A percentile compares a stretch with the other conserved stretches of the same genome.
These are phyloP conservation scores for Penicillium steckii DNA, from an alignment of 495 filamentous ascomycete genomes.

Conservation along the genomic window DNA sequence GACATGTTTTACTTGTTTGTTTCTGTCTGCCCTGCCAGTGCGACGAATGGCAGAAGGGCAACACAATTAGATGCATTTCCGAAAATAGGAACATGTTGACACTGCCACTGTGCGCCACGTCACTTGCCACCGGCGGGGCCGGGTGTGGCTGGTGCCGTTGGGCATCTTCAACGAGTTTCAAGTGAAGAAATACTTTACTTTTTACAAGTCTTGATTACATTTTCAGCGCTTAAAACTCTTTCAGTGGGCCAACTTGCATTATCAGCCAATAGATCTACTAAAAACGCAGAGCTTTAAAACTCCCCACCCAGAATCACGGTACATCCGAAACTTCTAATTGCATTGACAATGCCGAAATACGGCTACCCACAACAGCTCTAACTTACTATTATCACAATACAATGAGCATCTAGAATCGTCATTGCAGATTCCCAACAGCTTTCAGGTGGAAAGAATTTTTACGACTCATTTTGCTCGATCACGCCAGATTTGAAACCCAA, in stretches of 20 bases:
- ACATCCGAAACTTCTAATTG: not conserved
- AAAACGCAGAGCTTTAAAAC: not conserved
- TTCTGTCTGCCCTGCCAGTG: not conserved
- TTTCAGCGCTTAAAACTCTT: not conserved
- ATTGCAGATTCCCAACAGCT: not conserved
- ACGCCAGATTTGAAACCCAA: constrained; percentile 15
- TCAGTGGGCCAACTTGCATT: not conserved
- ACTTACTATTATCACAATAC: not conserved
- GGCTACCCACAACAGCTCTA: not conserved
- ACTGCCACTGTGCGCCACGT: constrained; percentile 18
- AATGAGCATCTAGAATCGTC: not conserved
- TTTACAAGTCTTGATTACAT: not conserved
- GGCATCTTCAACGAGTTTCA: not conserved
- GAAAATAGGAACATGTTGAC: constrained; percentile 13
- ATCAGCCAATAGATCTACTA: not conserved
- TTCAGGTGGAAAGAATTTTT: not conserved
- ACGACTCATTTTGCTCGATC: constrained; percentile 15
- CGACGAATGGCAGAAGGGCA: not conserved
- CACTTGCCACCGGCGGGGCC: constrained; percentile 14
- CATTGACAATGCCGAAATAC: not conserved
- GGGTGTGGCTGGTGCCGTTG: constrained; percentile 3
- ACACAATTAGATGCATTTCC: constrained; percentile 4
- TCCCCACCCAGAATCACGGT: not conserved
- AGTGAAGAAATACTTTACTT: not conserved
- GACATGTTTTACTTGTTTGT: not conserved